Conservation (phyloP, 345 rosid genomes). For the Populus davidiana region DNA sequence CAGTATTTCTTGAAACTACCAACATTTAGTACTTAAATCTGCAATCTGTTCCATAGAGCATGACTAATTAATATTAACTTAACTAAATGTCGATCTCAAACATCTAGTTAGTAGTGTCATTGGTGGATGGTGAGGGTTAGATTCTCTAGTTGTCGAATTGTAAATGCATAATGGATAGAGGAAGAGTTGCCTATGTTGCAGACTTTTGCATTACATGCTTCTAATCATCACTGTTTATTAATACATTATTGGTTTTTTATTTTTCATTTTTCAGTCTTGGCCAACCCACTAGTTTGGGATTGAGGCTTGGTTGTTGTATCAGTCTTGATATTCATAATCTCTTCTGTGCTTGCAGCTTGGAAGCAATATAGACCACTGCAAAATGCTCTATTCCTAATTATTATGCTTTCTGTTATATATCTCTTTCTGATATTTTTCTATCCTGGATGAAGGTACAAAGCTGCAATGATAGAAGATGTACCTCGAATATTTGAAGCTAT, state of each 20-base stretch:
- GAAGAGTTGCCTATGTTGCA: not conserved
- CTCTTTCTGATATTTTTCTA: not conserved
- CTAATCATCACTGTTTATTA: not conserved
- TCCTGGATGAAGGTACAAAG: slow-evolving; percentile 64
- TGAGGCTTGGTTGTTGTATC: not conserved
- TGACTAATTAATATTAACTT: not conserved
- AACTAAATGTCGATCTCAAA: not conserved
- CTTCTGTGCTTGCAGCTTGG: not conserved
- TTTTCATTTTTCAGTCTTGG: not conserved
- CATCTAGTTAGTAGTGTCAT: not conserved
- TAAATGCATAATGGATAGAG: not conserved
- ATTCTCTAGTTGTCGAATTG: not conserved
- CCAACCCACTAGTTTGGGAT: not conserved
- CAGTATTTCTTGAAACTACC: not conserved
- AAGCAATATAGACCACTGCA: not conserved
- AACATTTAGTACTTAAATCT: not conserved
- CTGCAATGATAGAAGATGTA: slow-evolving; percentile 92
- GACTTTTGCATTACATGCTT: not conserved
- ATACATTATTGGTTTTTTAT: not conserved
- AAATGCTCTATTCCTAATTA: not conserved
- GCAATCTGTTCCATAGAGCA: not conserved
- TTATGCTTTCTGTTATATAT: not conserved
- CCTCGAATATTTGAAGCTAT: slow-evolving; percentile 98
- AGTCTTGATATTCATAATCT: not conserved
- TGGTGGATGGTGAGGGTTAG: not conserved